phyloP scores from a whole-genome alignment of 805 yeast genomes.

The Myxozyma melibiosi region DNA sequence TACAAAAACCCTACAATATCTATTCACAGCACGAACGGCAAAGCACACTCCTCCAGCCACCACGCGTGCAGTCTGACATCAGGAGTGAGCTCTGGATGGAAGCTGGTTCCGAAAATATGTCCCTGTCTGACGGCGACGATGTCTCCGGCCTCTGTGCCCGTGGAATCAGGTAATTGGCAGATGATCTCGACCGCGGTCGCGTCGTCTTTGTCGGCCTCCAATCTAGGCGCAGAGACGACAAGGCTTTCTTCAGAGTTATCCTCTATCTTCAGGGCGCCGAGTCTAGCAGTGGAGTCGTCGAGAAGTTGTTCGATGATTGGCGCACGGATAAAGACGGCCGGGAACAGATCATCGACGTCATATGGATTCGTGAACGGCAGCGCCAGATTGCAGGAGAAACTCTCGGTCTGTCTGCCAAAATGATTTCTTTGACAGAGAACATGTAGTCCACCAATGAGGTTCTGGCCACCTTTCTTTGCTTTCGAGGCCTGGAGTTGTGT shows the following conservation, averaged over 20 bases:
- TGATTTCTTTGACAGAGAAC: conserved; percentile 70
- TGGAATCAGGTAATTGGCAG: conserved; percentile 26
- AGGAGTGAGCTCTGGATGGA: conserved; percentile 72
- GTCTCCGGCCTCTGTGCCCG: conserved; percentile 34
- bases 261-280: background rate
- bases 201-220: conserved; percentile 23
- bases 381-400: conserved; percentile 49
- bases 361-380: conserved; percentile 36
- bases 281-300: background rate
- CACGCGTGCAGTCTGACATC: conserved; percentile 68
- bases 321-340: conserved; percentile 68
- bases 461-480: conserved; percentile 51
- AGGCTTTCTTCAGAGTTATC: background rate
- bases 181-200: conserved; percentile 37
- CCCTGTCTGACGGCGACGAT: conserved; percentile 78
- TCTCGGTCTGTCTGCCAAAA: conserved; percentile 75
- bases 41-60: conserved; percentile 64
- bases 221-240: conserved; percentile 30
- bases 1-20: no score
- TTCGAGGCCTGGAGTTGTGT: conserved; percentile 50
- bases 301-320: conserved; percentile 57
- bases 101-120: conserved; percentile 67
- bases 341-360: conserved; percentile 39
- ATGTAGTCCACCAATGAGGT: conserved; percentile 64
- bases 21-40: conserved; percentile 21